These are phyloP conservation scores for Eutypa lata DNA, from an alignment of 2,329 filamentous ascomycete genomes.

Conservation along the genomic window DNA sequence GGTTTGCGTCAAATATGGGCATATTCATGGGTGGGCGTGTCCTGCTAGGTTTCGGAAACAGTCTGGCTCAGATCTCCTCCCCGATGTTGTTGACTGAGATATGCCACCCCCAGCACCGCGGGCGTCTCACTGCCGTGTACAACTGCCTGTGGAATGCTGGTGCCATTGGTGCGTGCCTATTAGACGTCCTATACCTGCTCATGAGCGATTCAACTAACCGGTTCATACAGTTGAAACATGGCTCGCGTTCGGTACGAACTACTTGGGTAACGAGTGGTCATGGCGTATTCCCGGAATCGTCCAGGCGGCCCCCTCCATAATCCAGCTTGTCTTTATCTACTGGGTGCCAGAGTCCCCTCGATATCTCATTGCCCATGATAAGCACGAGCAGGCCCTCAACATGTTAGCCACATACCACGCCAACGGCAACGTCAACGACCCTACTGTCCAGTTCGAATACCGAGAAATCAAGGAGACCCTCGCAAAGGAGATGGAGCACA, in stretches of 20 bases:
- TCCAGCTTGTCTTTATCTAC: conserved; percentile 50
- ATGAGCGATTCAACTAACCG: conserved; percentile 7
- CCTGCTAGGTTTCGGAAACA: conserved; percentile 56
- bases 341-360: conserved; percentile 31
- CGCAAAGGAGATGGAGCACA: conserved; percentile 45
- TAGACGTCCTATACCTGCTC: conserved; percentile 2
- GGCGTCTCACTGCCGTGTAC: conserved; percentile 50
- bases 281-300: conserved; percentile 48
- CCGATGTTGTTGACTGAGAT: conserved; percentile 52
- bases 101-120: conserved; percentile 53
- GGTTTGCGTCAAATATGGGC: conserved; percentile 40
- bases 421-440: conserved; percentile 48
- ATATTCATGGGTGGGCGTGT: conserved; percentile 55
- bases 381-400: conserved; percentile 50
- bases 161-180: conserved; percentile 19
- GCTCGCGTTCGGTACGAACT: conserved; percentile 46
- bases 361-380: conserved; percentile 49
- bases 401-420: conserved; percentile 57
- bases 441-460: conserved; percentile 57
- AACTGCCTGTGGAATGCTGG: conserved; percentile 51
- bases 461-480: conserved; percentile 59
- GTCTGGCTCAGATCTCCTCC: conserved; percentile 48
- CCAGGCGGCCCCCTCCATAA: conserved; percentile 43
- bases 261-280: conserved; percentile 45
- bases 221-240: conserved; percentile 38